Conservation (phyloP, 345 rosid species). For the Schrenkiella parvula region DNA sequence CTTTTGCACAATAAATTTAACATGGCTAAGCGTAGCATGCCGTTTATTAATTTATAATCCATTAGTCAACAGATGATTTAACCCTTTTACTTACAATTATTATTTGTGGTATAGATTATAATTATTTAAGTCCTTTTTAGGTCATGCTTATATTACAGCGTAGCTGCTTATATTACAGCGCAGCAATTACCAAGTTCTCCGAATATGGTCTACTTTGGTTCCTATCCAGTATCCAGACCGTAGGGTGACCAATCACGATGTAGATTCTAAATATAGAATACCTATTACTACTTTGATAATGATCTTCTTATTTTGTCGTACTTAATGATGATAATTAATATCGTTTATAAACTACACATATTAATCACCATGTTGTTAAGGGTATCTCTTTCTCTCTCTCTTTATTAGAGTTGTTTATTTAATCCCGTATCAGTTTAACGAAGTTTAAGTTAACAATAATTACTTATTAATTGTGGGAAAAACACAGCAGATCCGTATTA, state of each 20-base stretch:
- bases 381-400: neutral
- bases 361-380: neutral
- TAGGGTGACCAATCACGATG: slow-evolving; percentile 20
- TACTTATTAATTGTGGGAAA: too few species aligned
- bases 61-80: slow-evolving; percentile 14
- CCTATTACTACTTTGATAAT: neutral
- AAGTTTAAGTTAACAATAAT: too few species aligned
- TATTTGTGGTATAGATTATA: neutral
- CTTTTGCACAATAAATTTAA: neutral
- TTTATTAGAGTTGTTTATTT: neutral
- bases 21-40: slow-evolving; percentile 6
- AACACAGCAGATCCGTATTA: too few species aligned
- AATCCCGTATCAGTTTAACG: too few species aligned
- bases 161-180: neutral
- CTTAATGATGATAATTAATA: neutral
- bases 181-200: neutral
- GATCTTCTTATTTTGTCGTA: neutral
- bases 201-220: slow-evolving; percentile 3
- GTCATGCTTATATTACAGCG: neutral
- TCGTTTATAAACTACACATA: neutral
- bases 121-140: neutral
- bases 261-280: slow-evolving; percentile 6
- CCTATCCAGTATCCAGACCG: slow-evolving; percentile 14
- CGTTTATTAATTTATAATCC: neutral
- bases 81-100: neutral